Conservation (phyloP, 208 protist species). For the Vickermania ingenoplastis region DNA sequence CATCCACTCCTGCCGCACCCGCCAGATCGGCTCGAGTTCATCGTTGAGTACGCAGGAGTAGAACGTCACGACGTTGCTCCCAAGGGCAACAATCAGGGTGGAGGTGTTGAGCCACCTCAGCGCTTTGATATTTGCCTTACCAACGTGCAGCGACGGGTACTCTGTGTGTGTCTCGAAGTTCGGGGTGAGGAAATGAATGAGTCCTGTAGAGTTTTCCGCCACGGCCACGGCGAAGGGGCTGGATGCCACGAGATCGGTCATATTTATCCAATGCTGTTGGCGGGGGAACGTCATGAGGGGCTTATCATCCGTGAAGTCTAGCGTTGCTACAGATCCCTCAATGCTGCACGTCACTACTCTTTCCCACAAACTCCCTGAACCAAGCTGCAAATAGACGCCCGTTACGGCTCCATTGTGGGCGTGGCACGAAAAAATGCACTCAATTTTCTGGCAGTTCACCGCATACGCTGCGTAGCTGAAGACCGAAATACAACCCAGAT, state of each 20-base stretch:
- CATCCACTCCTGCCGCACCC: background rate
- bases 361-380: slow-evolving; percentile 33
- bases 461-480: slow-evolving; percentile 62
- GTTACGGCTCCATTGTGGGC: slow-evolving; percentile 34
- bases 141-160: background rate
- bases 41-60: background rate
- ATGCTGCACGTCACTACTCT: slow-evolving; percentile 25
- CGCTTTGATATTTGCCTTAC: background rate
- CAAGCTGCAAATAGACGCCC: slow-evolving; percentile 42
- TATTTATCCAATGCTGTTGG: background rate
- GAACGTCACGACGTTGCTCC: background rate
- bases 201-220: background rate
- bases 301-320: slow-evolving; percentile 20
- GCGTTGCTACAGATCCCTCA: slow-evolving; percentile 26
- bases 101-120: background rate
- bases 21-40: background rate
- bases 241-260: background rate
- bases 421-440: slow-evolving; percentile 12
- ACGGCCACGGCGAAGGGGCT: background rate
- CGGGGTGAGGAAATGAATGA: background rate
- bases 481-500: slow-evolving; percentile 36
- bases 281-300: background rate
- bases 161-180: background rate
- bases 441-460: slow-evolving; percentile 5
- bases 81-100: background rate